Evolutionary conservation across 2,329 filamentous ascomycete genomes (phyloP).

Genomic region (Diaporthe humulicola): DNA sequence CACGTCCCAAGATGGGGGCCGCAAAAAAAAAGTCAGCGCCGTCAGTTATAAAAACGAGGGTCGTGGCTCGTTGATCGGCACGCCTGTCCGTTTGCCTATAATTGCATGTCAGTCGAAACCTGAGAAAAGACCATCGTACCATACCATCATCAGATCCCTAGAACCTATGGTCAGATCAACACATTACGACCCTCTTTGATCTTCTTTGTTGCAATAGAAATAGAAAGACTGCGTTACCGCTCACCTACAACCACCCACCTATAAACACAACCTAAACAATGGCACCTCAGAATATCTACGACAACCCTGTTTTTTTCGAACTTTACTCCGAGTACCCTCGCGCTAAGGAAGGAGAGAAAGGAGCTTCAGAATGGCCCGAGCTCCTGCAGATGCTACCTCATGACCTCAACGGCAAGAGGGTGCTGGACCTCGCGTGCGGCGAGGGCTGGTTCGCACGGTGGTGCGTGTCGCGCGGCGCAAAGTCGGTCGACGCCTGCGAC

Average conservation of each 20-base stretch:
- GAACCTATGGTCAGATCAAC: constrained; percentile 29
- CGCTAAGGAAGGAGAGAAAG: constrained; percentile 54
- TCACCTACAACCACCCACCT: constrained; percentile 20
- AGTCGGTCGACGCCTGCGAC: constrained; percentile 54
- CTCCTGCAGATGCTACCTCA: constrained; percentile 55
- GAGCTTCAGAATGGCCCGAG: constrained; percentile 59
- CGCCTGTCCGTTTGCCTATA: constrained; percentile 8
- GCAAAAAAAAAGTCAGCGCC: constrained; percentile 19
- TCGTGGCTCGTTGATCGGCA: constrained; percentile 28
- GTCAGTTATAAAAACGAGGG: constrained; percentile 29
- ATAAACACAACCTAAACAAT: constrained; percentile 23
- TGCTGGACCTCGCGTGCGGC: constrained; percentile 62
- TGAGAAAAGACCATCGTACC: constrained; percentile 18
- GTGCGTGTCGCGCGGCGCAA: constrained; percentile 54
- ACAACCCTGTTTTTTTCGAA: constrained; percentile 57
- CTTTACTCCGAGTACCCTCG: constrained; percentile 57
- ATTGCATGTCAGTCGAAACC: constrained; percentile 28
- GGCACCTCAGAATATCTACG: constrained; percentile 56
- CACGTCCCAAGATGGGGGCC: constrained; percentile 26
- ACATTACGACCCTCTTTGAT: constrained; percentile 29
- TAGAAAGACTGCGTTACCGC: constrained; percentile 21
- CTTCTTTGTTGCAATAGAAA: constrained; percentile 25
- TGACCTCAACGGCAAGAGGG: constrained; percentile 45
- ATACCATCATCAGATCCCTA: constrained; percentile 24
- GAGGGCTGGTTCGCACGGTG: constrained; percentile 62